phyloP scores from a whole-genome alignment of 176 grass and related monocot genomes.

The Cenchrus fungigraminus region DNA sequence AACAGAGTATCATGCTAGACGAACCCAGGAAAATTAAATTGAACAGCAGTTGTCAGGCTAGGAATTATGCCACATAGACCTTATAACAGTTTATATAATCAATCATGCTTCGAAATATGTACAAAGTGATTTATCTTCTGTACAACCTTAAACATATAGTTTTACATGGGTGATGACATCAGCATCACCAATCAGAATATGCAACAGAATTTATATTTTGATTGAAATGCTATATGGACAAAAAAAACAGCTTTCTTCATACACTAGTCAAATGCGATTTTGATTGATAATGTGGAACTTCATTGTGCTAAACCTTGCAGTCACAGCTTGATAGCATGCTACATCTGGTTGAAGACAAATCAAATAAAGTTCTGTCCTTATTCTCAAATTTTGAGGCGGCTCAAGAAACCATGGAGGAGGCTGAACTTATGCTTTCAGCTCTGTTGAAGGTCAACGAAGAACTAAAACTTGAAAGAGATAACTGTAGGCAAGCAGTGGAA shows the following conservation, averaged over 20 bases:
- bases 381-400: conserved; percentile 78
- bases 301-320: conserved; percentile 42
- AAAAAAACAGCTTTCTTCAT: conserved; percentile 31
- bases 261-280: neutral
- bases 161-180: neutral
- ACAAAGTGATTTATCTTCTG: conserved; percentile 10
- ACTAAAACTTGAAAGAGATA: conserved; percentile 66
- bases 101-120: conserved; percentile 29
- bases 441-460: conserved; percentile 67
- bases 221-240: conserved; percentile 7
- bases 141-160: conserved; percentile 19
- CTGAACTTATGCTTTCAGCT: conserved; percentile 68
- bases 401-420: conserved; percentile 87
- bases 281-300: conserved; percentile 20
- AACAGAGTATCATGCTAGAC: neutral
- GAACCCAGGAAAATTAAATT: neutral
- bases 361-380: conserved; percentile 59
- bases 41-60: conserved; percentile 7
- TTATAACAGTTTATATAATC: conserved; percentile 7
- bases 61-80: conserved; percentile 18
- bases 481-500: conserved; percentile 52
- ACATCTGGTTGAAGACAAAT: conserved; percentile 50
- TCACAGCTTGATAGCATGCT: conserved; percentile 45
- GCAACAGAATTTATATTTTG: conserved; percentile 1
- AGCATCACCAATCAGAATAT: neutral